Conservation (phyloP, 345 rosid species). For the Conringia planisiliqua region DNA sequence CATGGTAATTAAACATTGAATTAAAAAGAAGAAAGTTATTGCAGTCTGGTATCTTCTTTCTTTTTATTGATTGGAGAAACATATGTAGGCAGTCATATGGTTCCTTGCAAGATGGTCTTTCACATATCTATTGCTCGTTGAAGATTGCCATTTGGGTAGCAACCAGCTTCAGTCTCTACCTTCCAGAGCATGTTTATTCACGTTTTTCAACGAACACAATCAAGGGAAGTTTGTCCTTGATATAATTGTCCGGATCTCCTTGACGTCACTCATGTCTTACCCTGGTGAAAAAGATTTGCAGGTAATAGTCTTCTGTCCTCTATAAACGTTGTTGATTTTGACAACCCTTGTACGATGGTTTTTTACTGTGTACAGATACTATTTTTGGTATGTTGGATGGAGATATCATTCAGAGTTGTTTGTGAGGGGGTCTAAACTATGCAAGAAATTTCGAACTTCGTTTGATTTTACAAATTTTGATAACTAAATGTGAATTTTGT, state of each 20-base stretch:
- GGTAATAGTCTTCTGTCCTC: constrained; percentile 41
- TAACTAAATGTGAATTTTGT: background rate
- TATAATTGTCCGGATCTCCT: constrained; percentile 69
- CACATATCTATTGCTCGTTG: constrained; percentile 76
- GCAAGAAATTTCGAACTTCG: background rate
- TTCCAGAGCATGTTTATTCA: constrained; percentile 54
- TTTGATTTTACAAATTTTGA: constrained; percentile 14
- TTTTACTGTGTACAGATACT: background rate
- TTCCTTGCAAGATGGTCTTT: constrained; percentile 95
- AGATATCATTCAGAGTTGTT: constrained; percentile 1
- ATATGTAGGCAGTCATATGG: constrained; percentile 84
- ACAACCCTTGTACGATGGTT: constrained; percentile 5
- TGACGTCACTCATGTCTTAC: constrained; percentile 72
- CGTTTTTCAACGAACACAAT: constrained; percentile 73
- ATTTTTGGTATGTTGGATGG: background rate
- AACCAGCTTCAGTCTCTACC: constrained; percentile 48
- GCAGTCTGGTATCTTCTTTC: constrained; percentile 5
- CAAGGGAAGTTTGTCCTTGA: constrained; percentile 81
- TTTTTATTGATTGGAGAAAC: constrained; percentile 17
- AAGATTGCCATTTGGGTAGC: constrained; percentile 48
- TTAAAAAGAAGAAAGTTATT: background rate
- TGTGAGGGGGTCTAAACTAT: constrained; percentile 9
- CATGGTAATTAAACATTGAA: background rate
- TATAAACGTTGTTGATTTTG: background rate
- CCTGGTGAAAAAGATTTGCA: constrained; percentile 97